Evolutionary conservation across 768 basidiomycete genomes (phyloP).

Genomic region (Thelephora ganbajun): DNA sequence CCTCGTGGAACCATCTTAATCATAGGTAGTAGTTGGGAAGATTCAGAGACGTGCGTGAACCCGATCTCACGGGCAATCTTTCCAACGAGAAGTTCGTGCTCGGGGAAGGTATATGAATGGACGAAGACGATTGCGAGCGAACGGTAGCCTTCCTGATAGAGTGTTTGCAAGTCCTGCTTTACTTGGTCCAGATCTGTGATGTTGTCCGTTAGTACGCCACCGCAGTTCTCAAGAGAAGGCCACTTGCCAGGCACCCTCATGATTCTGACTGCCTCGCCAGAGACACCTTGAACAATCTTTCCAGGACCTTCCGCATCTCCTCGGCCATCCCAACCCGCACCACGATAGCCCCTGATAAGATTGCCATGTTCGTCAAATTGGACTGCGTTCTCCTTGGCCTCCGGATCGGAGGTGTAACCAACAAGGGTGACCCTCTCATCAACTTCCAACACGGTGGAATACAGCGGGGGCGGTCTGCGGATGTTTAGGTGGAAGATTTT

Average conservation of each 20-base stretch:
- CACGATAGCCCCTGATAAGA: conserved; percentile 53
- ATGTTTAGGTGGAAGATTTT: conserved; percentile 93
- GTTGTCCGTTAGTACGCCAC: conserved; percentile 1
- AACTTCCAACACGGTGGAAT: conserved; percentile 58
- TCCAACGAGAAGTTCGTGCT: conserved; percentile 69
- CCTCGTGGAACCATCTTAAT: conserved; percentile 94
- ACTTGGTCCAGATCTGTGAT: conserved; percentile 36
- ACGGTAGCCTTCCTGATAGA: conserved; percentile 75
- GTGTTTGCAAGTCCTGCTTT: conserved; percentile 44
- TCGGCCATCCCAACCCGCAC: conserved; percentile 60
- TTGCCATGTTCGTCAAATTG: conserved; percentile 64
- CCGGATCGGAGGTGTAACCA: conserved; percentile 84
- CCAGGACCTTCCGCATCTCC: conserved; percentile 69
- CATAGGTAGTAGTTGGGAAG: conserved; percentile 80
- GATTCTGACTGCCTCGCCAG: conserved; percentile 82
- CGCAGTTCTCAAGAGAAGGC: background rate
- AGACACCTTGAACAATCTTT: conserved; percentile 66
- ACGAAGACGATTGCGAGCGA: conserved; percentile 82
- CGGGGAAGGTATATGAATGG: conserved; percentile 86
- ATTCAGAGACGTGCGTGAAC: conserved; percentile 84
- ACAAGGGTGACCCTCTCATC: conserved; percentile 93
- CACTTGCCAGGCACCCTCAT: conserved; percentile 53
- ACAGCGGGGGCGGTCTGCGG: conserved; percentile 61
- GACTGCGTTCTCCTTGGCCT: conserved; percentile 61
- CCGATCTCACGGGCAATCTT: conserved; percentile 63